These are phyloP conservation scores for Colletotrichum sublineola DNA, from an alignment of 2,329 filamentous ascomycete genomes.

Conservation along the genomic window DNA sequence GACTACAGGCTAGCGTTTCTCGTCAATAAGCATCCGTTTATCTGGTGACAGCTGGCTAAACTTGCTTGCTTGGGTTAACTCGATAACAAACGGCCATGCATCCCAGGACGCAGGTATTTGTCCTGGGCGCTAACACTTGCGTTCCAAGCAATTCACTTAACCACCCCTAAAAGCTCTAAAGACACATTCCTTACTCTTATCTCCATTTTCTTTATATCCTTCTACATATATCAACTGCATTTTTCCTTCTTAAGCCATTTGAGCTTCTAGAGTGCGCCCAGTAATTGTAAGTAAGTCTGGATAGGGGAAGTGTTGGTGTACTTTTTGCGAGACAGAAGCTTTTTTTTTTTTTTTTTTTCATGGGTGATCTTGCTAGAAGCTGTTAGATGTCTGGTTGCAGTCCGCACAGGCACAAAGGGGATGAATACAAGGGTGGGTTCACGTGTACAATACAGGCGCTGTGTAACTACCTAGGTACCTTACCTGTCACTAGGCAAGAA, in stretches of 20 bases:
- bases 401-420: constrained; percentile 6
- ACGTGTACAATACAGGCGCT: not conserved
- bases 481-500: no score
- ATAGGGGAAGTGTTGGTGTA: not conserved
- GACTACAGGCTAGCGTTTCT: not conserved
- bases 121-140: no score
- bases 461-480: not conserved
- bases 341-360: not conserved
- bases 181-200: no score
- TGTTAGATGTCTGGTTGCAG: not conserved
- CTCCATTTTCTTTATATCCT: no score
- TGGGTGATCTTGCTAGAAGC: not conserved
- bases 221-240: no score
- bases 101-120: not conserved
- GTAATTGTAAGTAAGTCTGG: not conserved
- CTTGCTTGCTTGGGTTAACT: constrained; percentile 6
- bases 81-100: constrained; percentile 10
- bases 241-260: not conserved
- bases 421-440: not conserved
- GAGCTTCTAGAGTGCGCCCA: not conserved
- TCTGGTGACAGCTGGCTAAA: not conserved
- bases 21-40: no score
- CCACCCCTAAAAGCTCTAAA: no score
- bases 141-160: no score
- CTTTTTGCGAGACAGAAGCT: not conserved